A percentile compares a stretch with the other conserved stretches of the same genome.
Conservation (phyloP, 148 eudicot species). For the Silene conica region DNA sequence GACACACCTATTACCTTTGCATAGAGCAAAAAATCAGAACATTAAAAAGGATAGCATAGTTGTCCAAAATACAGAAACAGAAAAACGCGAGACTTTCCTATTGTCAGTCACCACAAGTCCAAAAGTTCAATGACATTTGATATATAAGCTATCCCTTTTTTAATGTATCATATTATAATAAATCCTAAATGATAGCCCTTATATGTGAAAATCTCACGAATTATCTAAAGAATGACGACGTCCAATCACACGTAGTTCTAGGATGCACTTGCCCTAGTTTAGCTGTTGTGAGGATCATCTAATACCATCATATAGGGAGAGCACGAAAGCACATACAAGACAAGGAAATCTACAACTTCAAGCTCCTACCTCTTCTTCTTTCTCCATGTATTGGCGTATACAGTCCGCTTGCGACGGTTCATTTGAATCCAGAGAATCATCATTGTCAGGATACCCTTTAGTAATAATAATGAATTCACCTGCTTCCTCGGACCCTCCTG, state of each 20-base stretch:
- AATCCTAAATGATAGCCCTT: neutral
- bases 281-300: neutral
- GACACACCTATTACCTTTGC: no score
- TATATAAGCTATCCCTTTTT: neutral
- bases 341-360: neutral
- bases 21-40: neutral
- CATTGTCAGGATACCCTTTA: constrained; percentile 46
- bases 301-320: constrained; percentile 2
- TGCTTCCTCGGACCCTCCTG: constrained; percentile 36
- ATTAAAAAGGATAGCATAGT: neutral
- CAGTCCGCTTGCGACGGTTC: constrained; percentile 92
- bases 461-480: constrained; percentile 35
- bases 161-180: neutral
- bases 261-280: neutral
- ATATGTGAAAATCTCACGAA: neutral
- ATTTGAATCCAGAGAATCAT: constrained; percentile 48
- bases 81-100: neutral
- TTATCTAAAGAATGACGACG: no score
- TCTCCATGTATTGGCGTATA: constrained; percentile 93
- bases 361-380: constrained; percentile 82
- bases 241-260: no score
- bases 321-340: neutral
- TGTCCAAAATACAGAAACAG: neutral
- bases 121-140: neutral
- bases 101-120: neutral